Base-by-base conservation (phyloP, 306 rosid genomes). In the Quercus variabilis region DNA sequence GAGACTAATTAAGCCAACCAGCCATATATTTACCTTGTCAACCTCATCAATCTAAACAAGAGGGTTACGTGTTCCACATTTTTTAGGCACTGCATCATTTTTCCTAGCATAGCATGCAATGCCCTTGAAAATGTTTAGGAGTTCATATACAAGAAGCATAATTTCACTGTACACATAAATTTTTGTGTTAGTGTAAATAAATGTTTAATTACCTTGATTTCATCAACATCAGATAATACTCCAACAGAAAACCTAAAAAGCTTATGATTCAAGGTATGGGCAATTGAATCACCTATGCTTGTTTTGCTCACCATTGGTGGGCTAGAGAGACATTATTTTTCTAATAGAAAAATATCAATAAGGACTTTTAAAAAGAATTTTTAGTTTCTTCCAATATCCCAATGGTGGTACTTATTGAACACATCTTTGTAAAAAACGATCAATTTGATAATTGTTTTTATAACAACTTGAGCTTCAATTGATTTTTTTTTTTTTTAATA, bases 101-200 rank as follows among this genome's bases (percentile, higher is more conserved):
- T 93, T 84, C 99, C 99, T 41, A 98, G 99, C 98, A 96, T 93
- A 70, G 98, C 99, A 81, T 96, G 26, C 97, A 93, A 89, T 96
- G 98, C 49, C 99, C 99, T 94, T 91, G 92, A n/a, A 76, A 19
- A 52, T 69, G 74, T 83, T 74, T 79, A 18, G 64, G 55, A 80
- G 54, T 83, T 80, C 74, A 77, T 6, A 60, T 52, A 64, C 54
- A 76, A 80, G 62, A 78, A 30, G 55, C 73, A 71, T 12, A 33
- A 13, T 2, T 15, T 73, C 35, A 9, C 21, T 51, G 3, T 38
- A 30, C 4, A 28, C 52, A 6, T 51, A 67, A 5, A 52, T 54
- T 26, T 19, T 33, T 26, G 52, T 67, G 14, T 31, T 23, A 35
- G 10, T 35, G 19, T 19, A 33, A 33, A 35, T 35, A 67, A 35